Percentiles rank a stretch among this genome's conserved stretches.
phyloP scores from a whole-genome alignment of 257 asterid species.

The Mitragyna speciosa region DNA sequence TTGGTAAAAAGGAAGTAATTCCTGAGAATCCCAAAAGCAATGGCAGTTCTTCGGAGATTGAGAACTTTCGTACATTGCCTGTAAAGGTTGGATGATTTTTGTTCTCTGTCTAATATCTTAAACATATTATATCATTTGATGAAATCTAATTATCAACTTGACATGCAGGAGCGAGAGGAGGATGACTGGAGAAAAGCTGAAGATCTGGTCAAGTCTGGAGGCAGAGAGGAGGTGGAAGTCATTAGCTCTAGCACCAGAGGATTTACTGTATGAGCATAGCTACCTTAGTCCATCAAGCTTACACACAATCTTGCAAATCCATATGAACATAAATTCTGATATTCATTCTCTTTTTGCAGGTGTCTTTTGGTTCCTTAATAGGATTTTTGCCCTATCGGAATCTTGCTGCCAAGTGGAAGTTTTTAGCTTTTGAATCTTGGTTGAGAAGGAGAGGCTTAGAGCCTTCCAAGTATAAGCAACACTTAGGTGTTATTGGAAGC shows the following conservation, averaged over 20 bases:
- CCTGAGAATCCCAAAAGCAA: slow-evolving; percentile 35
- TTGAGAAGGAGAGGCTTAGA: slow-evolving; percentile 81
- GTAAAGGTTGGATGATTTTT: slow-evolving; percentile 47
- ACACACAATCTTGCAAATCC: neutral
- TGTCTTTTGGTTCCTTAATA: slow-evolving; percentile 78
- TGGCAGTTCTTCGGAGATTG: slow-evolving; percentile 48
- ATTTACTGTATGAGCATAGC: slow-evolving; percentile 68
- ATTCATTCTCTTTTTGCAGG: slow-evolving; percentile 47
- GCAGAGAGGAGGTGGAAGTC: slow-evolving; percentile 73
- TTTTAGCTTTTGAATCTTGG: slow-evolving; percentile 95
- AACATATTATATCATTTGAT: slow-evolving; percentile 5
- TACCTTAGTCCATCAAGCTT: slow-evolving; percentile 10
- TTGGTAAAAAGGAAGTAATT: slow-evolving; percentile 31
- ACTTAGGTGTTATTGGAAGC: slow-evolving; percentile 69
- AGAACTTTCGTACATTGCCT: slow-evolving; percentile 50
- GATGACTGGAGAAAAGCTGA: slow-evolving; percentile 83
- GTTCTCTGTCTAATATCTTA: neutral
- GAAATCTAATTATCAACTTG: slow-evolving; percentile 31
- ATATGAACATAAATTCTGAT: neutral
- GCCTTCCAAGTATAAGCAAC: slow-evolving; percentile 77
- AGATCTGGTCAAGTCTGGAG: slow-evolving; percentile 59
- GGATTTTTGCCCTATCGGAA: slow-evolving; percentile 93
- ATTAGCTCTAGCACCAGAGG: slow-evolving; percentile 83
- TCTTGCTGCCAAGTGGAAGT: slow-evolving; percentile 90
- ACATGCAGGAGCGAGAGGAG: slow-evolving; percentile 64